phyloP scores from a whole-genome alignment of 768 basidiomycete species.

The Tricholoma flavovirens region DNA sequence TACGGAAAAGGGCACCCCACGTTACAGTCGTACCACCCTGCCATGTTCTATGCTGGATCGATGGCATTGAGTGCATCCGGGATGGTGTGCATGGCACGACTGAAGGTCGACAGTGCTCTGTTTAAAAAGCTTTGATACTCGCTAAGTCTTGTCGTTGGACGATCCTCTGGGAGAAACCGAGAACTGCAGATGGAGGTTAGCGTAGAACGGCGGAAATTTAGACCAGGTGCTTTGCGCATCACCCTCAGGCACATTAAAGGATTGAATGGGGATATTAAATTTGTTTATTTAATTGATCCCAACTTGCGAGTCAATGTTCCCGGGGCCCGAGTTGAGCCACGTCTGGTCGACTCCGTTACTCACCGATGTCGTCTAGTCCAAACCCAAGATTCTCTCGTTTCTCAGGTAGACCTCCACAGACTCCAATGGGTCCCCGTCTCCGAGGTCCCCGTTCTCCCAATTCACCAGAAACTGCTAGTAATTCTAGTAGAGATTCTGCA shows the following conservation, averaged over 20 bases:
- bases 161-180: too few relatives aligned
- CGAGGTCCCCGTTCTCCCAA: slow-evolving; percentile 7
- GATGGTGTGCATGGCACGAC: neutral
- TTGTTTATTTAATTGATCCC: too few relatives aligned
- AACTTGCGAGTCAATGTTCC: too few relatives aligned
- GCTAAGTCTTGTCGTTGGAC: too few relatives aligned
- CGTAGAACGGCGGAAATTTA: too few relatives aligned
- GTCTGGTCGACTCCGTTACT: neutral
- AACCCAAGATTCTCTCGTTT: slow-evolving; percentile 16
- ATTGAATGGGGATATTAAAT: too few relatives aligned
- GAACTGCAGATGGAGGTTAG: too few relatives aligned
- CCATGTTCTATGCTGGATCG: neutral
- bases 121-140: neutral
- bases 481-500: neutral
- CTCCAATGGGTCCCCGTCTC: slow-evolving; percentile 18
- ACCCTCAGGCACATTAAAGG: too few relatives aligned
- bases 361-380: slow-evolving; percentile 8
- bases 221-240: too few relatives aligned
- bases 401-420: slow-evolving; percentile 7
- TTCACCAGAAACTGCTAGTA: neutral
- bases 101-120: neutral
- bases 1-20: neutral
- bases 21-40: neutral
- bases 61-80: neutral
- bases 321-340: too few relatives aligned